phyloP scores from a whole-genome alignment of 2,329 filamentous ascomycete genomes.

The Ilyonectria sp. region DNA sequence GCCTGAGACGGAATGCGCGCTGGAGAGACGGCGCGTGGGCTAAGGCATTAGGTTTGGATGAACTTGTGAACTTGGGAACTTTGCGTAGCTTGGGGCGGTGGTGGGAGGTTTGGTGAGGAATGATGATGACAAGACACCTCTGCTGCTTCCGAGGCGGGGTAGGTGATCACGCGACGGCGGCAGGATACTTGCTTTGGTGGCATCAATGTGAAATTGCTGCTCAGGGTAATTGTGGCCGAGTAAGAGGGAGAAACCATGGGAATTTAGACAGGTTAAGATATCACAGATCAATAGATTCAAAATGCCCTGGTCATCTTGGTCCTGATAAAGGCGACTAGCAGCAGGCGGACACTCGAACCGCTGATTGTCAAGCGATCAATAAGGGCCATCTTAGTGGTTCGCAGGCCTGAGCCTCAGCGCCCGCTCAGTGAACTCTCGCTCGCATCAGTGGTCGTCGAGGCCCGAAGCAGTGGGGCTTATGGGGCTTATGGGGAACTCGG shows the following conservation, averaged over 20 bases:
- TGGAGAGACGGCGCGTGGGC: too few species aligned
- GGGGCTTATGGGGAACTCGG: conserved; percentile 2
- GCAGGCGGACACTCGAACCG: background rate
- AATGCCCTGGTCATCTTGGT: background rate
- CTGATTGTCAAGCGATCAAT: background rate
- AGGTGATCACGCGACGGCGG: background rate
- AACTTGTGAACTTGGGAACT: too few species aligned
- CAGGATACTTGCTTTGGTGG: background rate
- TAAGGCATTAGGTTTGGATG: too few species aligned
- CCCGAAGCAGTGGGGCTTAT: background rate
- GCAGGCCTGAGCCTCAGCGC: conserved; percentile 1
- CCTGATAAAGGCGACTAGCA: background rate
- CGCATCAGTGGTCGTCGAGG: conserved; percentile 3
- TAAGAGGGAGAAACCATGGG: too few species aligned
- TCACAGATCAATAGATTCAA: background rate
- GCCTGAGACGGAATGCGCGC: too few species aligned
- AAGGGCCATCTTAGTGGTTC: background rate
- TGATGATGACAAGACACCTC: background rate
- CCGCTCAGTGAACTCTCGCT: background rate
- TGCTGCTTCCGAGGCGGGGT: background rate
- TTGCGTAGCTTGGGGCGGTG: too few species aligned
- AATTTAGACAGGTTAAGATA: too few species aligned
- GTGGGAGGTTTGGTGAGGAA: background rate
- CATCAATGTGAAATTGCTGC: background rate
- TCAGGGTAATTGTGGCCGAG: too few species aligned